These are phyloP conservation scores for Petunia secreta DNA, from an alignment of 257 asterid species.

Conservation along the genomic window DNA sequence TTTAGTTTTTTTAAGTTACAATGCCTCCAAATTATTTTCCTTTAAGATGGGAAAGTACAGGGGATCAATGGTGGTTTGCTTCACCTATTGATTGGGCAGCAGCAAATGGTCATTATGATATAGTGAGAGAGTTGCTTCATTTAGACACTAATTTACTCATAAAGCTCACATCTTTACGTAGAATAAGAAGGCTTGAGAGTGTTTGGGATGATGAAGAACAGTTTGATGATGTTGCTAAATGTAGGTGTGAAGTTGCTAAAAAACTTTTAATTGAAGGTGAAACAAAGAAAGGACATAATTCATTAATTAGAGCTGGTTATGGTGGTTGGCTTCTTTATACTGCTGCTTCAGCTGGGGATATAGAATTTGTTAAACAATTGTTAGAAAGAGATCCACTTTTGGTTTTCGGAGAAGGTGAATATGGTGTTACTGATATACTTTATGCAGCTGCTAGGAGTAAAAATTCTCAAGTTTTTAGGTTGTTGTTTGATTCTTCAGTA, in stretches of 20 bases:
- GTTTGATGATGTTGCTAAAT: conserved; percentile 59
- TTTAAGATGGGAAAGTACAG: conserved; percentile 85
- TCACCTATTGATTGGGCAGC: conserved; percentile 98
- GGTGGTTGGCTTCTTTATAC: conserved; percentile 98
- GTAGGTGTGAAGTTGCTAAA: conserved; percentile 67
- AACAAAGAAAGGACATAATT: conserved; percentile 52
- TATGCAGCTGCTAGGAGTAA: conserved; percentile 85
- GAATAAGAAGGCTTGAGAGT: conserved; percentile 81
- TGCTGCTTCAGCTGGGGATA: conserved; percentile 88
- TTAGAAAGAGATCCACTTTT: conserved; percentile 66
- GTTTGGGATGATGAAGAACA: conserved; percentile 86
- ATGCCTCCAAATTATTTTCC: conserved; percentile 67
- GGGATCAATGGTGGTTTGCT: conserved; percentile 98
- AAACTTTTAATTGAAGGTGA: conserved; percentile 69
- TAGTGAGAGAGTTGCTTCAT: conserved; percentile 77
- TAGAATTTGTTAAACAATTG: conserved; percentile 58
- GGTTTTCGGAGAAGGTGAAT: conserved; percentile 96
- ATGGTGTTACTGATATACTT: conserved; percentile 79
- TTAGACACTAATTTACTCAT: conserved; percentile 81
- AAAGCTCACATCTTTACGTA: conserved; percentile 77
- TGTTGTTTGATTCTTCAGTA: conserved; percentile 51
- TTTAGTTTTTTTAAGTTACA: conserved; percentile 1
- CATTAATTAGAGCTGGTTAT: conserved; percentile 82
- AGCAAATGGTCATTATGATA: conserved; percentile 90
- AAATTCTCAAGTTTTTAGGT: conserved; percentile 60